A percentile compares a stretch with the other conserved stretches of the same genome.
These are phyloP conservation scores for Metarhizium rileyi DNA, from an alignment of 2,329 filamentous ascomycete genomes.

Conservation along the genomic window DNA sequence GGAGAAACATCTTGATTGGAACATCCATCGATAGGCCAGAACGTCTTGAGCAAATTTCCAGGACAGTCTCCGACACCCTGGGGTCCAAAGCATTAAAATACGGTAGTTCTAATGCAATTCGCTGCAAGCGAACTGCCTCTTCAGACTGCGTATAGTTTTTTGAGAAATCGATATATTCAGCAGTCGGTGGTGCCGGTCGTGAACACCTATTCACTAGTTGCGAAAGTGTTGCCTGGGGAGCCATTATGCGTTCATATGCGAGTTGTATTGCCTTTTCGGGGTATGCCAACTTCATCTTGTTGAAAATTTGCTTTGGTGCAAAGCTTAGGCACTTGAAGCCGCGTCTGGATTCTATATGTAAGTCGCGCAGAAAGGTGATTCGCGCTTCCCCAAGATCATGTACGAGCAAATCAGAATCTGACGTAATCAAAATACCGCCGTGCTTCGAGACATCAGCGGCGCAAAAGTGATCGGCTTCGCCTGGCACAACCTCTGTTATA, in stretches of 20 bases:
- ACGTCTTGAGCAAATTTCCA: conserved; percentile 17
- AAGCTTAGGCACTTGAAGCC: conserved; percentile 18
- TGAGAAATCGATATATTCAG: conserved; percentile 12
- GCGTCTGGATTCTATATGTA: conserved; percentile 31
- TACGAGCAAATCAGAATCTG: conserved; percentile 79
- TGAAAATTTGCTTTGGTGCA: conserved; percentile 26
- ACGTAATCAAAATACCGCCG: conserved; percentile 57
- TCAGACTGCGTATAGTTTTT: not conserved
- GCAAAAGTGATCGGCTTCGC: conserved; percentile 79
- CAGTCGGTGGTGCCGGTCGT: conserved; percentile 5
- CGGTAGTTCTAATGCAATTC: not conserved
- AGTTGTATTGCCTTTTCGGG: conserved; percentile 19
- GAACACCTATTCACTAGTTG: conserved; percentile 20
- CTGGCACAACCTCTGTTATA: conserved; percentile 55
- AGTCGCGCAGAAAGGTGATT: conserved; percentile 59
- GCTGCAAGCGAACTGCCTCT: not conserved
- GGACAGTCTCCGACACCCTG: conserved; percentile 27
- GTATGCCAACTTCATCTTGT: conserved; percentile 30
- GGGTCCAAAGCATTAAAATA: conserved; percentile 23
- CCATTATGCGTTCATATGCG: conserved; percentile 25
- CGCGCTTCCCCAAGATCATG: conserved; percentile 58
- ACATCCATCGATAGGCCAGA: not conserved
- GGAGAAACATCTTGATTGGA: conserved; percentile 48
- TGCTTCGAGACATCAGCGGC: conserved; percentile 49
- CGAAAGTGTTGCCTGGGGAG: conserved; percentile 18